Evolutionary conservation across 345 rosid species (phyloP).

Genomic region (Euclidium syriacum): DNA sequence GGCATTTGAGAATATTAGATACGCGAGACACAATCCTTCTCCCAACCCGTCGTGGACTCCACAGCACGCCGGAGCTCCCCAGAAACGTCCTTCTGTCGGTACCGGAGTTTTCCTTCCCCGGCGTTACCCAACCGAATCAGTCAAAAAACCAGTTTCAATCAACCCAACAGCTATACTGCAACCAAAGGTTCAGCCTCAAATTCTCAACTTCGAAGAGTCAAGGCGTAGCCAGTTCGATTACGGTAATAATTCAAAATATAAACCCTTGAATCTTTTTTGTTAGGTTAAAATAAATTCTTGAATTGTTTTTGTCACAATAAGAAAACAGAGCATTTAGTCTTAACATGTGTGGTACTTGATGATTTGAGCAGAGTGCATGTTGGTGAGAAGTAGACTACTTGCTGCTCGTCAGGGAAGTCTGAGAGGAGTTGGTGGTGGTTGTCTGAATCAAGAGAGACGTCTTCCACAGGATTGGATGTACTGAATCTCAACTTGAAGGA

Average conservation of each 20-base stretch:
- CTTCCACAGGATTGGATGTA: constrained; percentile 38
- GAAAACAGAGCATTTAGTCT: background rate
- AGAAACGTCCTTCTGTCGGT: constrained; percentile 22
- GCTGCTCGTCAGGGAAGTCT: constrained; percentile 17
- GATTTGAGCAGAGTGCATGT: constrained; percentile 16
- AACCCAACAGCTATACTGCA: background rate
- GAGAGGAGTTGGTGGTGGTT: constrained; percentile 3
- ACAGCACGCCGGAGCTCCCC: background rate
- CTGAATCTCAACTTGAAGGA: background rate
- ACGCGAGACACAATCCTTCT: background rate
- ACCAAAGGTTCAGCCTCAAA: background rate
- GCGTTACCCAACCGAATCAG: constrained; percentile 8
- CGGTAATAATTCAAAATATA: background rate
- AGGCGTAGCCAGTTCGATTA: constrained; percentile 19
- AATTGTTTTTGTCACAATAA: too few relatives aligned
- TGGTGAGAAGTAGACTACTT: constrained; percentile 9
- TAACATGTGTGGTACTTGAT: background rate
- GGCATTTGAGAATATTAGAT: background rate
- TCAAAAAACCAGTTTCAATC: background rate
- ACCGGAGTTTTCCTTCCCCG: constrained; percentile 35
- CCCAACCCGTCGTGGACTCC: background rate
- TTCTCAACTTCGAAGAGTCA: constrained; percentile 14
- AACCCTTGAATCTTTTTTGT: background rate
- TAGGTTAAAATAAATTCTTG: too few relatives aligned
- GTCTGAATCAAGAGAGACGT: constrained; percentile 21